Conservation (phyloP, 495 filamentous ascomycete species). For the Articulospora tetracladia region DNA sequence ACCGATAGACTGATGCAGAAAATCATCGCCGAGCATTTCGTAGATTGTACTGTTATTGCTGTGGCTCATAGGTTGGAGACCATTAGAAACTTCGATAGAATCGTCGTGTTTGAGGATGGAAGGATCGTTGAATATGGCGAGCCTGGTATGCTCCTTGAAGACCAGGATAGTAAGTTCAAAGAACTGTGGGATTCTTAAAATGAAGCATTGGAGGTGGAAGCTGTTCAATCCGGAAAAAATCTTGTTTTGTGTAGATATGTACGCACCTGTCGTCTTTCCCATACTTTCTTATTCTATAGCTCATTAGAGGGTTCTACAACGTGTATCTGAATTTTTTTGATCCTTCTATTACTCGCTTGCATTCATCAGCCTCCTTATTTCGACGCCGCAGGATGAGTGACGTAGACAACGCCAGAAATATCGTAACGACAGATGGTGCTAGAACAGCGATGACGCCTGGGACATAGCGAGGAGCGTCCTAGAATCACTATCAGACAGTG, state of each 20-base stretch:
- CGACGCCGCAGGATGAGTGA: not conserved
- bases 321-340: not conserved
- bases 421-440: not conserved
- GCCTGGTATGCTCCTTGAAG: conserved; percentile 61
- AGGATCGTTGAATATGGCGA: conserved; percentile 65
- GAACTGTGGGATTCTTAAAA: conserved; percentile 11
- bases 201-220: no score
- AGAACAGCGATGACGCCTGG: not conserved
- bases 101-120: conserved; percentile 79
- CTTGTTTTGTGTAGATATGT: not conserved
- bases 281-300: not conserved
- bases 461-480: not conserved
- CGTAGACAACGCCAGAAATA: not conserved
- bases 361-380: not conserved
- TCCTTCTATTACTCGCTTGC: not conserved
- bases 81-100: conserved; percentile 84
- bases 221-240: not conserved
- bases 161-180: conserved; percentile 3
- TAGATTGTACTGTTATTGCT: conserved; percentile 91
- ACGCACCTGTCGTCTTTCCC: not conserved
- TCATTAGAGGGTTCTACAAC: not conserved
- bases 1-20: conserved; percentile 77
- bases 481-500: not conserved
- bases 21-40: conserved; percentile 61
- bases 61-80: conserved; percentile 96